Evolutionary conservation across 306 rosid genomes (phyloP).

Genomic region (Benincasa hispida): DNA sequence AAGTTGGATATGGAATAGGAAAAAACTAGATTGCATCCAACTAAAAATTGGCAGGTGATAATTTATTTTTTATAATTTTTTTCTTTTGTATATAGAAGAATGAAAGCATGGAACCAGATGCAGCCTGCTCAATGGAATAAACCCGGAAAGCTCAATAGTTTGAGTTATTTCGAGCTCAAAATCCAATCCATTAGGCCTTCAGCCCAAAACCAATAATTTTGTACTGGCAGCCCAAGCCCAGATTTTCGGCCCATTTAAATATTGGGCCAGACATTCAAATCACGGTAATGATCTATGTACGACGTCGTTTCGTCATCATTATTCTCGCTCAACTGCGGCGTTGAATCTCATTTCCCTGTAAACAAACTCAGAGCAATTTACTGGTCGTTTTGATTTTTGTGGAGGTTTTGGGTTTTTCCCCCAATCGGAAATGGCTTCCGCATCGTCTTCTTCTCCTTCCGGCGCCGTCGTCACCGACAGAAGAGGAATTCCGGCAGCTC

Average conservation of each 20-base stretch:
- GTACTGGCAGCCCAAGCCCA: background rate
- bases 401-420: constrained; percentile 8
- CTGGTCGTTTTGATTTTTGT: background rate
- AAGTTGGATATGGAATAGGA: background rate
- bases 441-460: constrained; percentile 31
- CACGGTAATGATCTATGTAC: background rate
- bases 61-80: too few species aligned
- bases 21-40: too few species aligned
- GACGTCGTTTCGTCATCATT: background rate
- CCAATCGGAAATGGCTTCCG: constrained; percentile 31
- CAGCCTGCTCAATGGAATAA: too few species aligned
- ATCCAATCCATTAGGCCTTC: background rate
- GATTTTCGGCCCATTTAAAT: background rate
- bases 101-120: too few species aligned
- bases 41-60: too few species aligned
- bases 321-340: background rate
- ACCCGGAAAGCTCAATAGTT: background rate
- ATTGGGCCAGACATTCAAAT: background rate
- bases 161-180: background rate
- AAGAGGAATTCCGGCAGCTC: constrained; percentile 94
- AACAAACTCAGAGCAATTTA: background rate
- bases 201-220: background rate
- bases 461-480: constrained; percentile 41
- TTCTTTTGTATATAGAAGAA: too few species aligned
- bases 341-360: background rate